These are phyloP conservation scores for Leccinum obscurum DNA, from an alignment of 768 basidiomycete genomes.

Conservation along the genomic window DNA sequence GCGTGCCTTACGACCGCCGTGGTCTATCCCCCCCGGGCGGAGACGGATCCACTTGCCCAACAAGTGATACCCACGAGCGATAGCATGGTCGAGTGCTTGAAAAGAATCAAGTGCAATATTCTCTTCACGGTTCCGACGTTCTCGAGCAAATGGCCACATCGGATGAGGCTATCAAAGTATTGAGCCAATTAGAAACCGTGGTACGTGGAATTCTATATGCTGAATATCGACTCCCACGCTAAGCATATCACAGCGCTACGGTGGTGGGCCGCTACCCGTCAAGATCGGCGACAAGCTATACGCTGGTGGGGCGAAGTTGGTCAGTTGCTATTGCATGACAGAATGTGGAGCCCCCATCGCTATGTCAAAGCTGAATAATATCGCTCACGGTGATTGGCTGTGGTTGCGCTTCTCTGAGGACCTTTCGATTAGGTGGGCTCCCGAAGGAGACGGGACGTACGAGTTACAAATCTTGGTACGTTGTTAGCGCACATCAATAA, in stretches of 20 bases:
- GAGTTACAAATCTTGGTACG: constrained; percentile 42
- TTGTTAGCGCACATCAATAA: rapidly evolving
- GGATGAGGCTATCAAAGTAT: constrained; percentile 20
- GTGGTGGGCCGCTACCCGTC: constrained; percentile 40
- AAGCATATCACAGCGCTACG: constrained; percentile 30
- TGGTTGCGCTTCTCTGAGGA: constrained; percentile 34
- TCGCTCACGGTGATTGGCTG: constrained; percentile 34
- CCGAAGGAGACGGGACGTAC: constrained; percentile 35
- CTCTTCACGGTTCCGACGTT: constrained; percentile 41
- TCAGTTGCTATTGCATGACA: constrained; percentile 39
- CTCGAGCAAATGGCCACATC: constrained; percentile 38
- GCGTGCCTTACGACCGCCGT: constrained; percentile 14
- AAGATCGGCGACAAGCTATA: constrained; percentile 36
- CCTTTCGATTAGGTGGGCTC: constrained; percentile 28
- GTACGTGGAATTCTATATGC: constrained; percentile 22
- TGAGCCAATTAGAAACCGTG: constrained; percentile 29
- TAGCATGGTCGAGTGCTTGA: constrained; percentile 39
- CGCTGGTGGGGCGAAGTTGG: constrained; percentile 34
- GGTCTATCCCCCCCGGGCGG: constrained; percentile 31
- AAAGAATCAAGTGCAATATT: constrained; percentile 27
- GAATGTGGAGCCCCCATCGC: constrained; percentile 22
- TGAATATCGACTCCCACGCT: neutral
- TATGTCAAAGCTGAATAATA: constrained; percentile 3
- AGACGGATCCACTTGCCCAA: constrained; percentile 16
- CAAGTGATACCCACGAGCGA: constrained; percentile 42